Evolutionary conservation across 371 early-diverging fungal genomes (phyloP).

Genomic region (Mortierella sp.): DNA sequence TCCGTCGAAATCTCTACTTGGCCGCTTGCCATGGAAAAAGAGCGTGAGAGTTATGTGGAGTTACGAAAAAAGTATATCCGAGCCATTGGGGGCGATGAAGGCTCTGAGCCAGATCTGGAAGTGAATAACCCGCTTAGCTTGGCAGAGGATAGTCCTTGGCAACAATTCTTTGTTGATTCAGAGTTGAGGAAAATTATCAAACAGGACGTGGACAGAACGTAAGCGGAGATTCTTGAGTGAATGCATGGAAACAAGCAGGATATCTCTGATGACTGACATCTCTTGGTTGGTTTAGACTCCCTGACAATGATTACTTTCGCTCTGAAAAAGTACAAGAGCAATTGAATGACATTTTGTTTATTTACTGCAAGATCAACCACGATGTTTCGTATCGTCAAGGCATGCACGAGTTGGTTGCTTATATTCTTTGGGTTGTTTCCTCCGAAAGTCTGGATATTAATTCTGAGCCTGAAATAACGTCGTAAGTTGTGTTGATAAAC

Average conservation of each 20-base stretch:
- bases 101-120: slow-evolving; percentile 58
- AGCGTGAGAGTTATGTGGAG: slow-evolving; percentile 77
- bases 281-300: slow-evolving; percentile 71
- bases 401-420: slow-evolving; percentile 97
- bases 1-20: slow-evolving; percentile 69
- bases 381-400: slow-evolving; percentile 95
- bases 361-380: slow-evolving; percentile 91
- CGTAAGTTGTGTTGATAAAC: slow-evolving; percentile 10
- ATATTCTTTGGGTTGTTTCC: slow-evolving; percentile 79
- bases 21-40: slow-evolving; percentile 68
- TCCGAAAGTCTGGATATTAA: slow-evolving; percentile 69
- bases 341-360: slow-evolving; percentile 88
- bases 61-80: slow-evolving; percentile 76
- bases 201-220: slow-evolving; percentile 95
- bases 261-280: background rate
- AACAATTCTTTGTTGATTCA: slow-evolving; percentile 88
- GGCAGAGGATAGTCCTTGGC: slow-evolving; percentile 94
- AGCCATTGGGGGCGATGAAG: slow-evolving; percentile 60
- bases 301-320: slow-evolving; percentile 88
- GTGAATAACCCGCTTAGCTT: slow-evolving; percentile 89
- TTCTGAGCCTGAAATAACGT: slow-evolving; percentile 15
- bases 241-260: background rate
- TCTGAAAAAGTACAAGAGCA: slow-evolving; percentile 71
- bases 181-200: slow-evolving; percentile 87
- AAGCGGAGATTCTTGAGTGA: slow-evolving; percentile 21